Evolutionary conservation across 441 rosid genomes (phyloP), one percentile per base, ranked within the genome.

Genomic region (Euphorbia corollata): DNA sequence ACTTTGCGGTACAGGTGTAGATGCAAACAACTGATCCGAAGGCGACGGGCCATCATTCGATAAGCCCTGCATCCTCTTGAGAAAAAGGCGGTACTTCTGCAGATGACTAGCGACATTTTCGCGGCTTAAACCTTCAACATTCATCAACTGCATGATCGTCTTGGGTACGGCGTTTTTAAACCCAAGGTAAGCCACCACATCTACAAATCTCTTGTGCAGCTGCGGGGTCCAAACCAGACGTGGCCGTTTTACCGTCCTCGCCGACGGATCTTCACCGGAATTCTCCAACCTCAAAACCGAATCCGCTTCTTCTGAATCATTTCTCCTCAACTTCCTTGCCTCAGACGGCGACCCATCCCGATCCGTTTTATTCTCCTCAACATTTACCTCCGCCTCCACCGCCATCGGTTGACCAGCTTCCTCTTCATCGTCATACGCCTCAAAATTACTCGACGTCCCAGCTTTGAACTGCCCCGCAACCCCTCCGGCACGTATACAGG

Each of bases 181-280:
- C 73, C 99, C 99, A 1, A 95, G 69, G 66, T 87, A 94, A 4
- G 84, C 84, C 48, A 95, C 98, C 39, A 95, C 98, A 27, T 95
- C 99, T 6, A 95, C 96, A 70, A 95, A 95, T 71, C 99, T 81
- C 84, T 92, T 92, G 73, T 95, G 99, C 54, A 95, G 80, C 74
- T 92, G 98, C 54, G 99, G 98, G 1, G 99, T 95, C 99, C 99
- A 95, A 22, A 95, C 98, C 13, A 95, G 65, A 58, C 99, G 90
- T 51, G 87, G 85, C 71, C 94, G 84, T 75, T 95, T 95, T 68
- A 75, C 23, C 59, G 90, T 65, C 83, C 82, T 80, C 61, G 81
- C 85, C 58, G 85, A 69, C 20, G 80, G 83, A 59, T 85, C 96
- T 30, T 77, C 88, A 10, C 18, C 64, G 54, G 82, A 73, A 66